Percentiles rank a stretch among this genome's conserved stretches.
Evolutionary conservation across 1,284 basidiomycete species (phyloP).

Genomic region (Anthracocystis setariae): DNA sequence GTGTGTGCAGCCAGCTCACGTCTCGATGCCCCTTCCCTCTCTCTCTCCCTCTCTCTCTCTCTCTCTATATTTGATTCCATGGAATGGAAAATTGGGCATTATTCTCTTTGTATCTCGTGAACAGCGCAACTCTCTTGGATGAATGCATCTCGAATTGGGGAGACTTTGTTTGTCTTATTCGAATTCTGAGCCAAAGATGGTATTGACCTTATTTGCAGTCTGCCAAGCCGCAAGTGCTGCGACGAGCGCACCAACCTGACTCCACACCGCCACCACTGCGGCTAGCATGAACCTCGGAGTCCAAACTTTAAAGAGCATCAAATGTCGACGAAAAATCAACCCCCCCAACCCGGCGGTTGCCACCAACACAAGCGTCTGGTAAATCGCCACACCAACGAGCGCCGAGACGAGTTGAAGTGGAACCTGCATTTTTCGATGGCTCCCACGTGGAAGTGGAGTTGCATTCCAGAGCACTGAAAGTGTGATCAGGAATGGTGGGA

Average conservation of each 20-base stretch:
- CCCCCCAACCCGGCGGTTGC: slow-evolving; percentile 73
- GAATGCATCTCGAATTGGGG: too few species aligned
- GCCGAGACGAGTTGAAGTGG: slow-evolving; percentile 69
- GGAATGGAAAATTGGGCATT: too few species aligned
- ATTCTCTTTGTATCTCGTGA: too few species aligned
- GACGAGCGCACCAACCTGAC: slow-evolving; percentile 70
- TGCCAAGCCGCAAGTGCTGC: slow-evolving; percentile 42
- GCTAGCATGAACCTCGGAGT: slow-evolving; percentile 90
- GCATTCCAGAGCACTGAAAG: slow-evolving; percentile 88
- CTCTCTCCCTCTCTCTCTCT: too few species aligned
- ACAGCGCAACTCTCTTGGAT: too few species aligned
- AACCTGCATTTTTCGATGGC: slow-evolving; percentile 14
- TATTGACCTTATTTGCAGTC: slow-evolving; percentile 45
- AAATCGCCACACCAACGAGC: slow-evolving; percentile 76
- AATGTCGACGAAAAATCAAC: slow-evolving; percentile 81
- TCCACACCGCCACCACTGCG: slow-evolving; percentile 70
- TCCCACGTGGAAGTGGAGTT: slow-evolving; percentile 71
- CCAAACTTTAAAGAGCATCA: slow-evolving; percentile 99
- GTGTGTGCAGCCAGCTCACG: too few species aligned
- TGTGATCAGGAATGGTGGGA: slow-evolving; percentile 75
- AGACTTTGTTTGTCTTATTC: slow-evolving; percentile 17
- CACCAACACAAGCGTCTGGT: slow-evolving; percentile 73
- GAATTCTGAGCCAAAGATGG: slow-evolving; percentile 48
- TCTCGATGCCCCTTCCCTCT: too few species aligned
- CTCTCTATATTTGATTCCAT: too few species aligned